phyloP scores from a whole-genome alignment of 1,284 basidiomycete species.

The Peniophora sp. region DNA sequence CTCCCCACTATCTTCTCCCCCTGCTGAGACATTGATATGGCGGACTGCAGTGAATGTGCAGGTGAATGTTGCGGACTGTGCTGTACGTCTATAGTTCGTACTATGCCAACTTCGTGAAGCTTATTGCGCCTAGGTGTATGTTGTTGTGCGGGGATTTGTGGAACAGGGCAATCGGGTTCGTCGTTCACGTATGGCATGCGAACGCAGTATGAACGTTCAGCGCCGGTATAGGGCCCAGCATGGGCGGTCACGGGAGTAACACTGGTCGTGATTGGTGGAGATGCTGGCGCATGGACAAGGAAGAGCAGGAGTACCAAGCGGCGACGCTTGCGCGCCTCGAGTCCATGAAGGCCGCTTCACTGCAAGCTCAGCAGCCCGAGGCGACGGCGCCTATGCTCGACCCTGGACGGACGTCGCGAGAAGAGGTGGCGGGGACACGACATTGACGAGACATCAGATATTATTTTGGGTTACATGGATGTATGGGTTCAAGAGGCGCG shows the following conservation, averaged over 20 bases:
- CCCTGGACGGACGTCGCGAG: background rate
- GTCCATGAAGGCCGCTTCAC: background rate
- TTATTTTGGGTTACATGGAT: too few species aligned
- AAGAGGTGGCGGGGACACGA: background rate
- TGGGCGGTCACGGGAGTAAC: background rate
- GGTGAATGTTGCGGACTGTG: too few species aligned
- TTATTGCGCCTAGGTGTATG: too few species aligned
- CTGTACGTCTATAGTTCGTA: too few species aligned
- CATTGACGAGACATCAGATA: background rate
- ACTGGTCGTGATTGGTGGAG: background rate
- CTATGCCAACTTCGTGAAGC: too few species aligned
- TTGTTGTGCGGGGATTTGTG: background rate
- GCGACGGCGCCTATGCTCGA: background rate
- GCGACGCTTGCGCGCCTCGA: background rate
- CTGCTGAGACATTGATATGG: too few species aligned
- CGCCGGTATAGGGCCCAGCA: background rate
- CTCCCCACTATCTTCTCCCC: too few species aligned
- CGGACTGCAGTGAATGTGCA: too few species aligned
- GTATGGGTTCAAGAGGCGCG: too few species aligned
- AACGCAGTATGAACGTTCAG: background rate
- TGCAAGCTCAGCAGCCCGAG: background rate
- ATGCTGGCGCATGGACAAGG: background rate
- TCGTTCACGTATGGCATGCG: background rate
- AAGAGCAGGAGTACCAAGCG: background rate
- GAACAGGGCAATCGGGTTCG: background rate